A percentile compares a stretch with the other conserved stretches of the same genome.
Evolutionary conservation across 2,329 filamentous ascomycete species (phyloP).

Genomic region (Aspergillus udagawae): DNA sequence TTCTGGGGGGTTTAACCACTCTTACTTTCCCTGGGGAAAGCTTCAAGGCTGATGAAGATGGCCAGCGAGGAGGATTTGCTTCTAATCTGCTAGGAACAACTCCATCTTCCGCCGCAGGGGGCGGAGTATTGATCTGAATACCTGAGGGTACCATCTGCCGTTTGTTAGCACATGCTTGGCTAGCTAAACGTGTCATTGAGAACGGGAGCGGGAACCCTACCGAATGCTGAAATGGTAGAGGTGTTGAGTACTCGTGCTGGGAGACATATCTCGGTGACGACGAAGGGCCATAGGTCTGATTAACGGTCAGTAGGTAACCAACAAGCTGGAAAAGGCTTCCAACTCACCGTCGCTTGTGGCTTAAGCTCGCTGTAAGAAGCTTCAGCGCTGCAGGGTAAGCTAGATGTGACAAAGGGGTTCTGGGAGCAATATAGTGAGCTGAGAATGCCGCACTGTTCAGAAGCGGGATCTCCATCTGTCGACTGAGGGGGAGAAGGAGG

Average conservation of each 20-base stretch:
- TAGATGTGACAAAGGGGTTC: conserved; percentile 4
- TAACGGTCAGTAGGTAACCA: background rate
- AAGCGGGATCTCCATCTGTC: conserved; percentile 17
- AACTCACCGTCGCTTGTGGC: conserved; percentile 19
- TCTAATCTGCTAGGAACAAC: conserved; percentile 6
- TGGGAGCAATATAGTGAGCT: conserved; percentile 9
- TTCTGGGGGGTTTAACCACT: conserved; percentile 10
- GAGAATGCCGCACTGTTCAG: conserved; percentile 15
- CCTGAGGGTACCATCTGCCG: conserved; percentile 15
- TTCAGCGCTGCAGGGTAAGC: conserved; percentile 4
- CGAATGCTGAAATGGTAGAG: conserved; percentile 16
- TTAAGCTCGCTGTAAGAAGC: conserved; percentile 7
- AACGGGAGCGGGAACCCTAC: conserved; percentile 14
- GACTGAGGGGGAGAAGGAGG: conserved; percentile 30
- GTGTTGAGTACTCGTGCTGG: conserved; percentile 13
- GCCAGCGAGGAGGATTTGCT: conserved; percentile 14
- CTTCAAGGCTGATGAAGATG: conserved; percentile 14
- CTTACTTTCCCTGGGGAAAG: conserved; percentile 8
- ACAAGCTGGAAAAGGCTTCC: background rate
- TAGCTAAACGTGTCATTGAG: background rate
- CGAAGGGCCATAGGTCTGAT: conserved; percentile 16
- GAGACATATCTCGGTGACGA: conserved; percentile 9
- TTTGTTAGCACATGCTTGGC: background rate
- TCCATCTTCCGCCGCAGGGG: conserved; percentile 19
- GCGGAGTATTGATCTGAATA: conserved; percentile 22